These are phyloP conservation scores for Acacia pycnantha DNA, from an alignment of 331 rosid genomes.

Conservation along the genomic window DNA sequence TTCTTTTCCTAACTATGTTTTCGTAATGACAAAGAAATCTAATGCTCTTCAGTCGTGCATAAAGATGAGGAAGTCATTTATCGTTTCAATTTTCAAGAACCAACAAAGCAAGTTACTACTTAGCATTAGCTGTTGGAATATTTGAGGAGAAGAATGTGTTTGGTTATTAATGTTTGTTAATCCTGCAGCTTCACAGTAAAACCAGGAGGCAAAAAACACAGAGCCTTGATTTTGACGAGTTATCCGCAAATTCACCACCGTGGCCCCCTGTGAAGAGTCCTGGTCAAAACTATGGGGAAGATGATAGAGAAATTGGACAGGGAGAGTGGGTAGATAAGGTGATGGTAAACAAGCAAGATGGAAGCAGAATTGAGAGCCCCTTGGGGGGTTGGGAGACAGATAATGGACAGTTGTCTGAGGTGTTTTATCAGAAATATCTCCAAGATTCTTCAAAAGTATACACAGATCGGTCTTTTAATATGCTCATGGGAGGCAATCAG, in stretches of 20 bases:
- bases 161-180: slow-evolving; percentile 24
- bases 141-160: not conserved
- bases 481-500: slow-evolving; percentile 64
- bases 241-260: slow-evolving; percentile 77
- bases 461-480: slow-evolving; percentile 63
- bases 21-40: not conserved
- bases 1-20: not conserved
- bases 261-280: slow-evolving; percentile 81
- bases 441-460: slow-evolving; percentile 71
- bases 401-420: slow-evolving; percentile 63
- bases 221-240: slow-evolving; percentile 85
- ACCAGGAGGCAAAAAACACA: slow-evolving; percentile 57
- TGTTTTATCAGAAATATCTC: slow-evolving; percentile 80
- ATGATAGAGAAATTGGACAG: slow-evolving; percentile 64
- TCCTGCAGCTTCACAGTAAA: slow-evolving; percentile 43
- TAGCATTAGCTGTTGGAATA: not conserved
- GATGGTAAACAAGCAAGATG: slow-evolving; percentile 94
- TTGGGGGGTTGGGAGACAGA: slow-evolving; percentile 71
- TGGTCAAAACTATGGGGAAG: slow-evolving; percentile 55
- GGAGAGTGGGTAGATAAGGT: slow-evolving; percentile 98
- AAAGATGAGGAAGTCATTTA: not conserved
- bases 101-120: slow-evolving; percentile 1
- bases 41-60: slow-evolving; percentile 1
- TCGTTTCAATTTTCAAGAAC: not conserved
- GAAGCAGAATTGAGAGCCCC: slow-evolving; percentile 56